These are phyloP conservation scores for Acer yangbiense DNA, from an alignment of 345 rosid species.

Conservation along the genomic window DNA sequence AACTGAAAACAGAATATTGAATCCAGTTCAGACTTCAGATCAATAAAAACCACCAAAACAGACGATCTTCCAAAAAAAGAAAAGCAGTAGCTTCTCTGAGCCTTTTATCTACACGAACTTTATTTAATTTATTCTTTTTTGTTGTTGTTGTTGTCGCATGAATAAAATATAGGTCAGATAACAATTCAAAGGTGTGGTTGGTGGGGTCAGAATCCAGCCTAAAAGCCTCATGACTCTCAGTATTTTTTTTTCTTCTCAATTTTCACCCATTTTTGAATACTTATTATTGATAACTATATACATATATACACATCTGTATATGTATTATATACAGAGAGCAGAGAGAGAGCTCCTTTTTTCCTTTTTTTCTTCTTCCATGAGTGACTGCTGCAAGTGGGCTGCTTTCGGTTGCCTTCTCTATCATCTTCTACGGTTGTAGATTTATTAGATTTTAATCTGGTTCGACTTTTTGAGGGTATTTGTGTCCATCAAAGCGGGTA, in stretches of 20 bases:
- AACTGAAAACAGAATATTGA: conserved; percentile 23
- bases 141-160: not conserved
- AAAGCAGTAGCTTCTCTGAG: conserved; percentile 1
- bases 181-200: conserved; percentile 21
- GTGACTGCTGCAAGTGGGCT: not conserved
- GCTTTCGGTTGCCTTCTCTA: not conserved
- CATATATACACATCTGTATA: not conserved
- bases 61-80: conserved; percentile 17
- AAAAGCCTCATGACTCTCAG: conserved; percentile 51
- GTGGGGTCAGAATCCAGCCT: conserved; percentile 54
- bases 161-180: not conserved
- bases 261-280: not conserved
- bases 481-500: too few relatives aligned
- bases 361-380: not conserved
- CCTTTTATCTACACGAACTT: not conserved
- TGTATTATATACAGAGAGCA: not conserved
- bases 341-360: not conserved
- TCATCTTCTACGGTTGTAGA: not conserved
- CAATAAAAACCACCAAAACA: conserved; percentile 31
- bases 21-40: conserved; percentile 56
- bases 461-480: not conserved
- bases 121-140: not conserved
- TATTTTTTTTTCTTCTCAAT: conserved; percentile 12
- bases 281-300: not conserved
- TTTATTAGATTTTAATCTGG: not conserved